Percentiles rank a stretch among this genome's conserved stretches.
These are phyloP conservation scores for Candida frijolesensis DNA, from an alignment of 1,139 yeast genomes.

Conservation along the genomic window DNA sequence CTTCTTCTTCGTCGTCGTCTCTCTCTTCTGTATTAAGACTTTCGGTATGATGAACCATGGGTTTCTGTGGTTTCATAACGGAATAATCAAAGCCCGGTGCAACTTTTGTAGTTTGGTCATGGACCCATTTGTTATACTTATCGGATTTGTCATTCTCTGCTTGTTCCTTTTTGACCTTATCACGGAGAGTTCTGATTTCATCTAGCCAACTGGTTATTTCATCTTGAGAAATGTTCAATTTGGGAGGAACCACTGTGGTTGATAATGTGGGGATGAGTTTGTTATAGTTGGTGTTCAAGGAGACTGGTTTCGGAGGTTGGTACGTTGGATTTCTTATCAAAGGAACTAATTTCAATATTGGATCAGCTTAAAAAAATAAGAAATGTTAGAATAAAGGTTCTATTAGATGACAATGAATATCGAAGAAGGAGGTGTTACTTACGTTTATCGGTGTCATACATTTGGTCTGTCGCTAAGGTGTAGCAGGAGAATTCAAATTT, in stretches of 20 bases:
- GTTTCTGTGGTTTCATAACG: constrained; percentile 37
- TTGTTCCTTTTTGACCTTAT: constrained; percentile 12
- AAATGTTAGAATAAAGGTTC: background rate
- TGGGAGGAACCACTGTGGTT: constrained; percentile 42
- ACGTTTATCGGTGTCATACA: constrained; percentile 26
- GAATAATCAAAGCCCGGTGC: constrained; percentile 48
- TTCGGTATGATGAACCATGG: constrained; percentile 1
- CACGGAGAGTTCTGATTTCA: constrained; percentile 25
- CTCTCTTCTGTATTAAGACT: constrained; percentile 4
- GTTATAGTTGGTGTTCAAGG: constrained; percentile 53
- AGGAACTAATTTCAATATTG: constrained; percentile 57
- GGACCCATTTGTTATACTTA: constrained; percentile 37
- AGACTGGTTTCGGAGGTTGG: constrained; percentile 60
- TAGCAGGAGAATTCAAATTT: background rate
- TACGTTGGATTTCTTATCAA: constrained; percentile 56
- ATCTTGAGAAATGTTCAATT: constrained; percentile 28
- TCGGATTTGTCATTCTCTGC: constrained; percentile 17
- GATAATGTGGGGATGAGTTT: constrained; percentile 40
- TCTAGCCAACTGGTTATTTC: constrained; percentile 34
- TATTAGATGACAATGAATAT: background rate
- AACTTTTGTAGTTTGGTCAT: constrained; percentile 32
- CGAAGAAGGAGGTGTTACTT: constrained; percentile 12
- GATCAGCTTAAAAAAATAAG: constrained; percentile 43
- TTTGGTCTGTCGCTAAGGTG: constrained; percentile 1
- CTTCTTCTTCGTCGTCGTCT: constrained; percentile 15